phyloP scores from a whole-genome alignment of 2,329 filamentous ascomycete species.

The Fusarium decemcellulare region DNA sequence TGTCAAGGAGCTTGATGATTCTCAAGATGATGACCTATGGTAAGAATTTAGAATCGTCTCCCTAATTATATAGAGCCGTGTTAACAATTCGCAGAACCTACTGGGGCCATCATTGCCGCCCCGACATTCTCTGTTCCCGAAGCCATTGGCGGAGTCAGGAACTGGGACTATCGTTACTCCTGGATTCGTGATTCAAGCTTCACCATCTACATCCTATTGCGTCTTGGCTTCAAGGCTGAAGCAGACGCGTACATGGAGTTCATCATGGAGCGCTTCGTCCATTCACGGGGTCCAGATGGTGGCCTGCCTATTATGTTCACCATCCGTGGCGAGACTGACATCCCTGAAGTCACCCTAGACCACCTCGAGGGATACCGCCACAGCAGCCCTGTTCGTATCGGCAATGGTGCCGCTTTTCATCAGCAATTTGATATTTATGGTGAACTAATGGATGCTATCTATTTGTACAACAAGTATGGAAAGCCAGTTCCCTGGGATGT shows the following conservation, averaged over 20 bases:
- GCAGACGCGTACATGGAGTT: constrained; percentile 85
- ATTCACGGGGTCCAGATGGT: constrained; percentile 71
- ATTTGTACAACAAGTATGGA: constrained; percentile 84
- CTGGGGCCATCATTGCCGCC: constrained; percentile 82
- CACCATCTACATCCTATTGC: constrained; percentile 82
- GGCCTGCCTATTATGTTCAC: constrained; percentile 87
- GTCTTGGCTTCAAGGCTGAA: constrained; percentile 81
- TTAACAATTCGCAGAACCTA: constrained; percentile 68
- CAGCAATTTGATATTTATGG: constrained; percentile 86
- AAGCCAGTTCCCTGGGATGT: constrained; percentile 84
- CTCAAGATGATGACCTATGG: constrained; percentile 81
- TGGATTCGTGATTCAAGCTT: constrained; percentile 86
- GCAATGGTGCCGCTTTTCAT: constrained; percentile 83
- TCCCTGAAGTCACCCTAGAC: constrained; percentile 77
- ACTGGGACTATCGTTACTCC: constrained; percentile 82
- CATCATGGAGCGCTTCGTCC: constrained; percentile 78
- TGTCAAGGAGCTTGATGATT: constrained; percentile 79
- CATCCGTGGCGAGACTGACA: constrained; percentile 81
- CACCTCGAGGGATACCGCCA: constrained; percentile 82
- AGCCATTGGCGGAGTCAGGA: constrained; percentile 76
- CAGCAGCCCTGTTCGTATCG: constrained; percentile 81
- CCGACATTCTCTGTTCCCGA: constrained; percentile 85
- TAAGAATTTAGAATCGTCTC: constrained; percentile 12
- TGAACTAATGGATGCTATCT: constrained; percentile 83
- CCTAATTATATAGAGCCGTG: too few species aligned